Percentiles rank a stretch among this genome's conserved stretches.
Evolutionary conservation across 768 basidiomycete species (phyloP).

Genomic region (Lentinula detonsa): DNA sequence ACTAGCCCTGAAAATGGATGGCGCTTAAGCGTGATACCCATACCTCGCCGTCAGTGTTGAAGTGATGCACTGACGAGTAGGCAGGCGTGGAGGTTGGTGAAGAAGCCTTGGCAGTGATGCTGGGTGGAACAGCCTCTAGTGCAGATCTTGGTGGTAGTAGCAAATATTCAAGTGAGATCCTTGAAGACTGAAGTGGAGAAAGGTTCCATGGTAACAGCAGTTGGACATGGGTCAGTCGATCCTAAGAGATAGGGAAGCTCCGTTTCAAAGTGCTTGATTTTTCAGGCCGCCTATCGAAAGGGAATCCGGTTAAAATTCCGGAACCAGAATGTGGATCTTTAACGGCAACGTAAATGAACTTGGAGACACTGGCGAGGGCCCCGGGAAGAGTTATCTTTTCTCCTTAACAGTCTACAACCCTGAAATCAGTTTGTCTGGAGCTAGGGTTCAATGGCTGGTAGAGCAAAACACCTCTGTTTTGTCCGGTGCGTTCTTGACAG

Average conservation of each 20-base stretch:
- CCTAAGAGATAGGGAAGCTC: conserved; percentile 27
- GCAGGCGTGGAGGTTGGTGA: conserved; percentile 74
- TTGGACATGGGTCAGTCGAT: conserved; percentile 85
- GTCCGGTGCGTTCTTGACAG: conserved; percentile 67
- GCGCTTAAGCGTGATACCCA: conserved; percentile 84
- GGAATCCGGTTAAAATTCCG: conserved; percentile 76
- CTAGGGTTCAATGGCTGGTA: conserved; percentile 68
- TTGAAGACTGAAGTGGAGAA: conserved; percentile 87
- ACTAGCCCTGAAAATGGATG: conserved; percentile 91
- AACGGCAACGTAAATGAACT: conserved; percentile 67
- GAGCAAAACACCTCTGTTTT: conserved; percentile 65
- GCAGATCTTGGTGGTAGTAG: conserved; percentile 88
- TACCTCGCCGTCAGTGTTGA: conserved; percentile 73
- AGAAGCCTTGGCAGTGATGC: conserved; percentile 74
- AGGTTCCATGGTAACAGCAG: conserved; percentile 84
- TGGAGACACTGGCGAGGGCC: conserved; percentile 59
- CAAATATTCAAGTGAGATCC: conserved; percentile 85
- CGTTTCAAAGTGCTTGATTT: conserved; percentile 62
- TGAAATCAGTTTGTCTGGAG: conserved; percentile 74
- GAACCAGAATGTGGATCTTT: conserved; percentile 68
- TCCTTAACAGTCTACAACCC: conserved; percentile 68
- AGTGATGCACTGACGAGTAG: conserved; percentile 71
- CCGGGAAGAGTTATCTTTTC: conserved; percentile 78
- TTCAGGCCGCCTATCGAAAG: conserved; percentile 67
- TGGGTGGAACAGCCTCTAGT: conserved; percentile 74